These are phyloP conservation scores for Colletotrichum costaricense DNA, from an alignment of 2,329 filamentous ascomycete species.

Conservation along the genomic window DNA sequence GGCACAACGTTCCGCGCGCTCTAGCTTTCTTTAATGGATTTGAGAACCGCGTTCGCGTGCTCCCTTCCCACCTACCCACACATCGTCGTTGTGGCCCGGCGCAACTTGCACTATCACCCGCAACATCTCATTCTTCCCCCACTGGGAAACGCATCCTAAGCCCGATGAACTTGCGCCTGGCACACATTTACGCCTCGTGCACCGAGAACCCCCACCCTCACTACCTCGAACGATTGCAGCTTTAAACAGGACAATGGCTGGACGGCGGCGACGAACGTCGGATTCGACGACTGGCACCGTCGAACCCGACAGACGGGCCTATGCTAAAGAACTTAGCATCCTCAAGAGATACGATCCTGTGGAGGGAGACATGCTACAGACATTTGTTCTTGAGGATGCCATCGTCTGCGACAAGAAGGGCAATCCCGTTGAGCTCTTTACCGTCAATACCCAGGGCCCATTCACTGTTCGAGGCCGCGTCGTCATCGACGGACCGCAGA, in stretches of 20 bases:
- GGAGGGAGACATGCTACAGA: constrained; percentile 19
- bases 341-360: constrained; percentile 43
- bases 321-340: constrained; percentile 47
- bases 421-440: constrained; percentile 67
- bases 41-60: constrained; percentile 17
- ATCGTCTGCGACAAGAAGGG: constrained; percentile 67
- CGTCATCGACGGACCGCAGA: constrained; percentile 51
- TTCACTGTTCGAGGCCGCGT: constrained; percentile 71
- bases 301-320: constrained; percentile 47
- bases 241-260: constrained; percentile 44
- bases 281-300: constrained; percentile 58
- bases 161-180: neutral
- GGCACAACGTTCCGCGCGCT: neutral
- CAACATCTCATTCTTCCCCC: neutral
- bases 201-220: neutral
- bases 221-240: neutral
- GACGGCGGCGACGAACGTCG: constrained; percentile 54
- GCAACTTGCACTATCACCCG: constrained; percentile 6
- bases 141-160: neutral
- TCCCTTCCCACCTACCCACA: neutral
- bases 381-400: constrained; percentile 54
- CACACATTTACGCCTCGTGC: neutral
- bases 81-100: constrained; percentile 12
- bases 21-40: constrained; percentile 24
- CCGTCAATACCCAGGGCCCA: constrained; percentile 69